Evolutionary conservation across 2,329 filamentous ascomycete genomes (phyloP).

Genomic region (Alternaria tenuissima): DNA sequence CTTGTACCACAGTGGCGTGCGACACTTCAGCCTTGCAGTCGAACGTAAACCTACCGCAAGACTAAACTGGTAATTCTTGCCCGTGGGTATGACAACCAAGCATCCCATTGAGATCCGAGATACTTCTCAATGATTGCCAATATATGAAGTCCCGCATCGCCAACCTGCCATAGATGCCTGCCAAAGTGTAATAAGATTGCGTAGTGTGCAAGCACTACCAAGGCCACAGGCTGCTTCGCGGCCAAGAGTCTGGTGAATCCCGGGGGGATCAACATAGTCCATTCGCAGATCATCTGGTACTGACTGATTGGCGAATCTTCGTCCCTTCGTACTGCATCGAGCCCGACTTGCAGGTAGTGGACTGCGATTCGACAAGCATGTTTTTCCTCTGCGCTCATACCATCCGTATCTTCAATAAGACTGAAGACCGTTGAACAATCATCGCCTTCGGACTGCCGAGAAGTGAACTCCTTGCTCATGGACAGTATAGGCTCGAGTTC

Average conservation of each 20-base stretch:
- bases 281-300: constrained; percentile 45
- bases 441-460: constrained; percentile 26
- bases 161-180: constrained; percentile 30
- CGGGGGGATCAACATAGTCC: constrained; percentile 48
- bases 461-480: constrained; percentile 25
- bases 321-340: constrained; percentile 27
- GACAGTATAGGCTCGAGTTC: constrained; percentile 39
- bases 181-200: constrained; percentile 57
- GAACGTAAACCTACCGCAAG: not conserved
- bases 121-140: constrained; percentile 60
- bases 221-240: constrained; percentile 51
- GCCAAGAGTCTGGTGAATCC: constrained; percentile 51
- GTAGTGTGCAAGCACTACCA: constrained; percentile 61
- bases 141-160: constrained; percentile 27
- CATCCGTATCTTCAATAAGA: constrained; percentile 26
- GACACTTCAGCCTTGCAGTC: not conserved
- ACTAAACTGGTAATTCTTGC: not conserved
- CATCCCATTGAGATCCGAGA: constrained; percentile 42
- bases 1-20: not conserved
- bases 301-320: constrained; percentile 8
- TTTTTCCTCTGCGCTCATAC: constrained; percentile 25
- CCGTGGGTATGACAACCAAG: constrained; percentile 15
- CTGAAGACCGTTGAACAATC: constrained; percentile 28
- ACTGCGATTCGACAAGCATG: constrained; percentile 39
- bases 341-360: constrained; percentile 29